Percentiles rank a stretch among this genome's conserved stretches.
phyloP scores from a whole-genome alignment of 306 rosid species.

The Inga oerstediana region DNA sequence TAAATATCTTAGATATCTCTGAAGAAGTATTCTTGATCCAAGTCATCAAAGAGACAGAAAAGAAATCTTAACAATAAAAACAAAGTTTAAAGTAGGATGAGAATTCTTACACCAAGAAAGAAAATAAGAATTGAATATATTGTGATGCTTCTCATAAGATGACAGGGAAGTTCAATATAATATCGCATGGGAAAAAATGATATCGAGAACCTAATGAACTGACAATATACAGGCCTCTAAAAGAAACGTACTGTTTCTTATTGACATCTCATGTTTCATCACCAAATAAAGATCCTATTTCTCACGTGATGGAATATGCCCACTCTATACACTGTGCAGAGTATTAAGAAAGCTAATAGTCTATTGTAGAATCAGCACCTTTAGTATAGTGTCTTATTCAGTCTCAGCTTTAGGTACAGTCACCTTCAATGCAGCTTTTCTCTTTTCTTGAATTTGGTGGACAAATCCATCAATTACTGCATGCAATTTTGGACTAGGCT shows the following conservation, averaged over 20 bases:
- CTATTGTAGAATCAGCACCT: conserved; percentile 30
- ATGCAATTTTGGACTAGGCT: conserved; percentile 46
- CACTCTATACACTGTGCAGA: conserved; percentile 44
- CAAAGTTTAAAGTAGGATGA: background rate
- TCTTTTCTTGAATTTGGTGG: conserved; percentile 50
- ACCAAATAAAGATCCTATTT: conserved; percentile 39
- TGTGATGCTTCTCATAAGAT: conserved; percentile 11
- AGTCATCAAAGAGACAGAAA: background rate
- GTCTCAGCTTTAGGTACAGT: conserved; percentile 37
- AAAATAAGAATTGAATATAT: conserved; percentile 19
- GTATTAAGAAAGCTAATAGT: conserved; percentile 38
- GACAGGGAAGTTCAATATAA: background rate
- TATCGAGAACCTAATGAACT: conserved; percentile 11
- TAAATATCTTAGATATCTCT: background rate
- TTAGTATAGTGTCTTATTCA: conserved; percentile 25
- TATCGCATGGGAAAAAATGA: background rate
- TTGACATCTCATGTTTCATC: conserved; percentile 24
- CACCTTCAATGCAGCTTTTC: conserved; percentile 39
- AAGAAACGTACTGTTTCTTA: conserved; percentile 9
- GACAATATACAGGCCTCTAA: conserved; percentile 23
- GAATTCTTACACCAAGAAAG: conserved; percentile 13
- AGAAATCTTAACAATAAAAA: background rate
- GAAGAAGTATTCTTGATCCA: background rate
- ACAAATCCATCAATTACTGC: conserved; percentile 42
- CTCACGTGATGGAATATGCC: conserved; percentile 28